These are phyloP conservation scores for Coniochaeta hoffmannii DNA, from an alignment of 2,329 filamentous ascomycete genomes.

Conservation along the genomic window DNA sequence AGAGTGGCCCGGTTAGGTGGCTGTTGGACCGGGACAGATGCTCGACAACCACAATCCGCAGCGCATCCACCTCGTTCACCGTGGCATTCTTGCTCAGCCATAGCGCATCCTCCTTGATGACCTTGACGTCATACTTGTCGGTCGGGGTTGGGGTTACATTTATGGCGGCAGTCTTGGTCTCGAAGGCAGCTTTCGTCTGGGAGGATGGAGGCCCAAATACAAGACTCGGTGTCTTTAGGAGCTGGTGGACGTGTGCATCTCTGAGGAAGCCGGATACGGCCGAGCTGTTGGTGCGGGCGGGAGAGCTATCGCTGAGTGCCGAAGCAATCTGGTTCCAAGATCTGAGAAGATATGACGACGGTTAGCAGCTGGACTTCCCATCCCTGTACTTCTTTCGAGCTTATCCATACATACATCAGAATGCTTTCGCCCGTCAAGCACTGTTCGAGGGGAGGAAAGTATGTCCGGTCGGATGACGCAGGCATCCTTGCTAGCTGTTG, in stretches of 20 bases:
- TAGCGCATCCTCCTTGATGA: conserved; percentile 75
- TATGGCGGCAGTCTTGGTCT: conserved; percentile 80
- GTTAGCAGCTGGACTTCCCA: conserved; percentile 9
- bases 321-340: conserved; percentile 56
- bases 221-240: conserved; percentile 61
- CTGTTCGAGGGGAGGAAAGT: conserved; percentile 78
- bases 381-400: background rate
- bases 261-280: conserved; percentile 62
- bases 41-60: conserved; percentile 76
- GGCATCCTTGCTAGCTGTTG: conserved; percentile 58
- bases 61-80: conserved; percentile 73
- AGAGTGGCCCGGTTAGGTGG: conserved; percentile 64
- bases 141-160: conserved; percentile 65
- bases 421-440: conserved; percentile 75
- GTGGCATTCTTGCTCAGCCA: conserved; percentile 77
- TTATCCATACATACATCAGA: conserved; percentile 78
- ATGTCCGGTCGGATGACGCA: conserved; percentile 60
- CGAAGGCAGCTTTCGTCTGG: conserved; percentile 63
- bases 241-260: conserved; percentile 58
- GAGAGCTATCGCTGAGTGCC: conserved; percentile 48
- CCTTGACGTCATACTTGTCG: conserved; percentile 63
- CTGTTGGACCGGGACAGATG: conserved; percentile 72
- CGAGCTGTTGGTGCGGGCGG: conserved; percentile 42
- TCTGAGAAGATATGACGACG: conserved; percentile 26
- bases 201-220: conserved; percentile 58